Evolutionary conservation across 225 moss, liverwort and hornwort species (phyloP), one percentile per base, ranked within the genome.

Genomic region (Pseudisothecium myosuroides): DNA sequence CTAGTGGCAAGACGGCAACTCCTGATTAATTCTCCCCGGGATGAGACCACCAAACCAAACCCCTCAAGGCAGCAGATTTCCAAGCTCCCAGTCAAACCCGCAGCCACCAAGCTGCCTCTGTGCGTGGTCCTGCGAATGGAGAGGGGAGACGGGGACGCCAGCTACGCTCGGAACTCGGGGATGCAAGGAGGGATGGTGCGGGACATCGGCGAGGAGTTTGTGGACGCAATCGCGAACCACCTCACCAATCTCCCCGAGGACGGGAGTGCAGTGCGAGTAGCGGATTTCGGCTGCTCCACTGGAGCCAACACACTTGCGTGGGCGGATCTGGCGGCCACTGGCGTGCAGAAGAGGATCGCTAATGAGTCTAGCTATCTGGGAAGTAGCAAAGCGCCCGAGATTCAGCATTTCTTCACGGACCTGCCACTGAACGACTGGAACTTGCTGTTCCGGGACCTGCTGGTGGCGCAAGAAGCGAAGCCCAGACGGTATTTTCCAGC

Each of bases 371-470:
- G 17, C 45, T 59, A 18, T 45, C 5, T 24, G 45, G 85, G 47
- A 60, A 34, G 23, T 18, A 32, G 18, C 36, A 19, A 47, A 45
- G 34, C 47, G 29, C 92, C 91, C 13, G 89, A 89, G 61, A 85
- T 93, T 67, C 94, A 92, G 64, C 87, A 92, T 26, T 95, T 90
- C 76, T 95, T 95, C 90, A 85, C 90, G 15, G 95, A 95, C 90
- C 76, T 95, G 28, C 94, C 92, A 10, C 60, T 85, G 5, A 94
- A 92, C 63, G 93, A 95, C 55, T 95, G 94, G 92, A 95, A 94
- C 86, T 88, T 91, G 69, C 88, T 95, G 29, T 90, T 94, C 89
- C 91, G 81, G 41, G 36, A 87, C 23, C 49, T 49, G 56, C 58
- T n/a, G 18, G 26, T 58, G 27, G 55, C 12, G 29, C 49, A 55